phyloP scores from a whole-genome alignment of 106 monocot genomes.

The Dendrobium huoshanense region DNA sequence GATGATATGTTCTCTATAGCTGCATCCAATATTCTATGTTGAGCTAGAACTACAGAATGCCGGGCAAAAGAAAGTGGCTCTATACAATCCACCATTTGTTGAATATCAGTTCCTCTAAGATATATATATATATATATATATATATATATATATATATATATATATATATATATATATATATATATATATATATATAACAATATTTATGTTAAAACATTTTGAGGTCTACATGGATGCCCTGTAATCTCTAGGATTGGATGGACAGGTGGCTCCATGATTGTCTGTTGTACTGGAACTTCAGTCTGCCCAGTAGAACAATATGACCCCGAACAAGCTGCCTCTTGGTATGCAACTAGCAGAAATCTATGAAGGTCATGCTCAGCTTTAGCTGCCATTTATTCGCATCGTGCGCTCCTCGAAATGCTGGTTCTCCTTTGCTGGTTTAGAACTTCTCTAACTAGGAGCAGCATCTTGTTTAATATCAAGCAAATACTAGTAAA shows the following conservation, averaged over 20 bases:
- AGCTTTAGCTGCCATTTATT: not conserved
- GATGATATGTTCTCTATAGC: not conserved
- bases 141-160: not conserved
- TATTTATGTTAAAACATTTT: not conserved
- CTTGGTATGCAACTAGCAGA: not conserved
- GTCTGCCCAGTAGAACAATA: conserved; percentile 5
- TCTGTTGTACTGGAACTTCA: conserved; percentile 7
- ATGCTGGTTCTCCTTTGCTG: no score
- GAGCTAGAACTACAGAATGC: not conserved
- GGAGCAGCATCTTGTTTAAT: no score
- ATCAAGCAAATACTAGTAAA: no score
- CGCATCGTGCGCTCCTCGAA: no score
- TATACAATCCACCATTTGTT: not conserved
- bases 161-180: not conserved
- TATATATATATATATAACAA: no score
- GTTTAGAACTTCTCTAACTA: no score
- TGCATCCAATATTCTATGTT: not conserved
- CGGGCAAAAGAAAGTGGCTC: not conserved
- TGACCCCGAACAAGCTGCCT: not conserved
- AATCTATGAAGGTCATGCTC: not conserved
- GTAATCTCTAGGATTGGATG: not conserved
- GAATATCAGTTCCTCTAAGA: not conserved
- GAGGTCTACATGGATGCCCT: not conserved
- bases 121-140: not conserved
- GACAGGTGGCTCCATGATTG: not conserved